Base-by-base conservation (phyloP, 768 basidiomycete genomes). In the Lactifluus volemus region DNA sequence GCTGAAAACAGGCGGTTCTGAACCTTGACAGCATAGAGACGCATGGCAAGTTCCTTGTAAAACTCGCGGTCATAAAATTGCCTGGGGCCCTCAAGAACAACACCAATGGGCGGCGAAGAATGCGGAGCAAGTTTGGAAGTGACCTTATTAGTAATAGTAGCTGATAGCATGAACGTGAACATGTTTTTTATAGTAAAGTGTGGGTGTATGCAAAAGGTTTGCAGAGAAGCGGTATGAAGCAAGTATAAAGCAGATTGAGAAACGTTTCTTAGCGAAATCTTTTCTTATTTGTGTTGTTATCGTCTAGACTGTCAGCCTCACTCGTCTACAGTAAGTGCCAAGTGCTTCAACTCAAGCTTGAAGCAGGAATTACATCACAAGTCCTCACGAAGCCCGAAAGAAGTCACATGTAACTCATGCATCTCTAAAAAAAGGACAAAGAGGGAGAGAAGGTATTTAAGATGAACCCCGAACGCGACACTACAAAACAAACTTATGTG, bases 151-250 rank as follows among this genome's bases (percentile, higher is more conserved):
- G n/a, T 55, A 3, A 34, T 32, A 19, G 32, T 19, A 36, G 48
- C 30, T 25, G 59, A 60, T 17, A 42, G 53, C 38, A 60, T n/a
- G 49, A 41, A 55, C 15, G 41, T 55, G 41, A 60, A 60, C 53
- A 55, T 60, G 48, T 9, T 5, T n/a, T 42, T 55, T 42, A 14
- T 38, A 38, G 15, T 14, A 42, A 34, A 2, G 25, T 2, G 25
- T 25, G 25, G 25, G 25, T 34, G n/a, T n/a, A 21, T 49, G 49
- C 21, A 25, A 12, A 25, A 3, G 5, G 45, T 45, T 19, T 19
- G 9, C 8, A 45, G 25, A 14, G 49, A 17, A 11, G 11, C 9
- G 4, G 17, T 50, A n/a, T 34, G 34, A 17, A 19, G 30, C 29
- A 32, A 19, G 34, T 19, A 34, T 25, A 50, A 30, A 50, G 49